Percentiles rank a stretch among this genome's conserved stretches.
Conservation (phyloP, 345 rosid genomes). For the Hypericum androsaemum region DNA sequence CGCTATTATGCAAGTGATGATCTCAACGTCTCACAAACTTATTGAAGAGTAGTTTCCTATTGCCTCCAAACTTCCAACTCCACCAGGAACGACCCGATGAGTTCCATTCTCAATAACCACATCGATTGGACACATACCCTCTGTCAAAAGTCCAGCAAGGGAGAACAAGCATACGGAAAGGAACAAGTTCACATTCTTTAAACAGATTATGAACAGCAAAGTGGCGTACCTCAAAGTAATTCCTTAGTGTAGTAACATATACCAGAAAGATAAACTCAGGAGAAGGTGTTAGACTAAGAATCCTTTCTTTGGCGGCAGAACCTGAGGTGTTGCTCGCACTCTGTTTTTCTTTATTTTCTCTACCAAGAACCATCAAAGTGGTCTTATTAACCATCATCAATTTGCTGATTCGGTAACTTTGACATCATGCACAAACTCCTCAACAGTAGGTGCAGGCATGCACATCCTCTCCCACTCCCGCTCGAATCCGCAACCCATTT, state of each 20-base stretch:
- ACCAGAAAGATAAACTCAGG: slow-evolving; percentile 21
- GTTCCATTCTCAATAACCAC: slow-evolving; percentile 19
- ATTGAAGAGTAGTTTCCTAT: slow-evolving; percentile 25
- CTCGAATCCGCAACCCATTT: slow-evolving; percentile 16
- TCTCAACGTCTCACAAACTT: slow-evolving; percentile 1
- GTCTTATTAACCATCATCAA: slow-evolving; percentile 22
- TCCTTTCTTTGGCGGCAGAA: slow-evolving; percentile 25
- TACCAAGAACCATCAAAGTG: slow-evolving; percentile 2
- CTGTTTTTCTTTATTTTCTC: slow-evolving; percentile 1
- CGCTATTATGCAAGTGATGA: too few species aligned
- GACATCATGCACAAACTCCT: slow-evolving; percentile 28
- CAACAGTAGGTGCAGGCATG: slow-evolving; percentile 26
- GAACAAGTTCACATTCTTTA: too few species aligned
- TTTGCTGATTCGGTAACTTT: slow-evolving; percentile 21
- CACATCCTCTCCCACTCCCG: slow-evolving; percentile 26
- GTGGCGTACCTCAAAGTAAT: slow-evolving; percentile 21
- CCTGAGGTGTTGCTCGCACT: slow-evolving; percentile 13
- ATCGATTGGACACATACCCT: slow-evolving; percentile 17
- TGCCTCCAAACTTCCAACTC: slow-evolving; percentile 25
- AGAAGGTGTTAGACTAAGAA: slow-evolving; percentile 19
- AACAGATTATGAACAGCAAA: slow-evolving; percentile 2
- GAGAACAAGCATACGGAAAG: too few species aligned
- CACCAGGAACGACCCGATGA: slow-evolving; percentile 23
- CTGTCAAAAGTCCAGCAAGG: too few species aligned
- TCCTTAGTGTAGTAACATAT: slow-evolving; percentile 18